Conservation (phyloP, 2,329 filamentous ascomycete genomes). For the Neofusicoccum sp. region DNA sequence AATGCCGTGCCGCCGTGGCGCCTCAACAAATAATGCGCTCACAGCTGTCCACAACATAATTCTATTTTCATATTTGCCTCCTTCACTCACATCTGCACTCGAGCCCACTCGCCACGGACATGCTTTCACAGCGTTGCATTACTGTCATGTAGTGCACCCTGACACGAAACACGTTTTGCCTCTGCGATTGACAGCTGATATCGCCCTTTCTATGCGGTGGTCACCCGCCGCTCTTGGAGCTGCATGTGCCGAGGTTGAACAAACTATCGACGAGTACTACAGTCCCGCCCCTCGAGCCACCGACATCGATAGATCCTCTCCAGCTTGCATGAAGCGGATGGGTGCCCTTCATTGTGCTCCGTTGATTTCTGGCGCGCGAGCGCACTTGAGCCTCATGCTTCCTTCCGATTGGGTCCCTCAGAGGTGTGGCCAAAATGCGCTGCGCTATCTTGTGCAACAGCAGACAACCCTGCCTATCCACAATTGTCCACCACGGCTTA, state of each 20-base stretch:
- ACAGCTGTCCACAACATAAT: not conserved
- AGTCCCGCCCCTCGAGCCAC: not conserved
- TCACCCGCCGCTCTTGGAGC: no score
- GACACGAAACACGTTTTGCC: constrained; percentile 1
- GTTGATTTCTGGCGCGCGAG: not conserved
- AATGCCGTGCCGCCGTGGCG: not conserved
- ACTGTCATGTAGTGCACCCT: constrained; percentile 1
- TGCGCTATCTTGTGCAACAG: not conserved
- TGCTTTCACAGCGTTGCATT: not conserved
- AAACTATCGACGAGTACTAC: constrained; percentile 3
- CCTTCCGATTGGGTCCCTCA: not conserved
- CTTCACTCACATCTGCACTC: not conserved
- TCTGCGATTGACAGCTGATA: not conserved
- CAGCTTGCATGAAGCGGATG: not conserved
- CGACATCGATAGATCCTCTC: not conserved
- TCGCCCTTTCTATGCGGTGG: not conserved
- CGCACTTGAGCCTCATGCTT: not conserved
- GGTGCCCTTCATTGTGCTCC: not conserved
- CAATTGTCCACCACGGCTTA: no score
- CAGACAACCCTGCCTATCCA: not conserved
- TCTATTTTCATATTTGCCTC: not conserved
- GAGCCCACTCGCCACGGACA: not conserved
- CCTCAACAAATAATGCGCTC: not conserved
- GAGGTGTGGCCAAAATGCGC: not conserved
- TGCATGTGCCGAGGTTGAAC: not conserved